phyloP scores from a whole-genome alignment of 148 eudicot species.

The Simmondsia chinensis region DNA sequence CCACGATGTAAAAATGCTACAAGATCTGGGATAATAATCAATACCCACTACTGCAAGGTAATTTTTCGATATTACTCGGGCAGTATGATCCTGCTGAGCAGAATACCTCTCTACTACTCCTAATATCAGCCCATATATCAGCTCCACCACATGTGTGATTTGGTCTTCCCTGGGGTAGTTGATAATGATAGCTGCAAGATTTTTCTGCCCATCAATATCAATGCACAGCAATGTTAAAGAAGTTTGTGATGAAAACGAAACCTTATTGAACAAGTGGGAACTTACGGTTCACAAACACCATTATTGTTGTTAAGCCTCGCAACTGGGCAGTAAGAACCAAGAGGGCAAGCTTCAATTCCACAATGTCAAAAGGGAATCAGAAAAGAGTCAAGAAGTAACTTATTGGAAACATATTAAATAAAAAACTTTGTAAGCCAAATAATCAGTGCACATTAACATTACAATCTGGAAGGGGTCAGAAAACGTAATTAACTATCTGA shows the following conservation, averaged over 20 bases:
- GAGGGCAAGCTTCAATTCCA: constrained; percentile 67
- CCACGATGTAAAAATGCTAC: constrained; percentile 1
- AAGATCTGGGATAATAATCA: constrained; percentile 26
- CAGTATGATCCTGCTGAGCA: constrained; percentile 90
- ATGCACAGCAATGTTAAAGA: constrained; percentile 1
- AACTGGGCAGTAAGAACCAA: constrained; percentile 79
- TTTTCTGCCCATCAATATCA: background rate
- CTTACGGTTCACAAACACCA: constrained; percentile 92
- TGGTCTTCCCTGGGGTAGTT: constrained; percentile 51
- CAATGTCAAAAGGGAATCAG: constrained; percentile 8
- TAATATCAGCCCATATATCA: constrained; percentile 66
- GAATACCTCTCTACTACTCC: constrained; percentile 53
- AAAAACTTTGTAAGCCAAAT: no score
- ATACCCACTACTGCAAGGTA: constrained; percentile 71
- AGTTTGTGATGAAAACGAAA: background rate
- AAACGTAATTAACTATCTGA: no score
- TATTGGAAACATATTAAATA: no score
- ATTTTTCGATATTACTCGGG: constrained; percentile 44
- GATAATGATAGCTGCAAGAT: constrained; percentile 55
- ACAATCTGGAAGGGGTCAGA: no score
- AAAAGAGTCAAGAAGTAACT: no score
- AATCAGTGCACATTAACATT: no score
- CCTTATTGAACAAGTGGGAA: constrained; percentile 5
- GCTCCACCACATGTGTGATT: constrained; percentile 94
- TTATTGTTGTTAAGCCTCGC: constrained; percentile 43